A percentile compares a stretch with the other conserved stretches of the same genome.
These are phyloP conservation scores for Melastoma candidum DNA, from an alignment of 441 rosid species.

Conservation along the genomic window DNA sequence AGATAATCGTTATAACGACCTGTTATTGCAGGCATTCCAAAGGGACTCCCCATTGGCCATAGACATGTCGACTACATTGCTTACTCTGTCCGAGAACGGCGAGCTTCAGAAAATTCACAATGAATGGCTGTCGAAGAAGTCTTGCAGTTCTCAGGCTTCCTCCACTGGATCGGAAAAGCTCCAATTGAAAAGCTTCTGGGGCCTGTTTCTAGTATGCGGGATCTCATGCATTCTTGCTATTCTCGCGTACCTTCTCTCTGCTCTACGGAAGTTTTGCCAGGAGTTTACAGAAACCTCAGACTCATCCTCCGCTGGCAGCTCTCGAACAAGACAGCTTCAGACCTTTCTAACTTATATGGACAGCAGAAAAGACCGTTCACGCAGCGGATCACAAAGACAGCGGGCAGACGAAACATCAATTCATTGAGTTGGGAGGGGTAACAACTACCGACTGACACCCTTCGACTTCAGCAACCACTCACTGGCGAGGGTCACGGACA, in stretches of 20 bases:
- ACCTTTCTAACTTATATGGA: conserved; percentile 56
- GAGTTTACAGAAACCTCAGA: conserved; percentile 24
- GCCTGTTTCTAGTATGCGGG: conserved; percentile 14
- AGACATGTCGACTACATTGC: conserved; percentile 18
- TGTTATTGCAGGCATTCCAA: conserved; percentile 15
- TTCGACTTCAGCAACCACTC: too few species aligned
- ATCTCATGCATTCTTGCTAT: conserved; percentile 5
- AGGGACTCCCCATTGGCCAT: conserved; percentile 17
- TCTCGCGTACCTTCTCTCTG: conserved; percentile 19
- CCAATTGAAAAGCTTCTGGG: conserved; percentile 8
- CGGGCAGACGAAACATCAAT: conserved; percentile 19
- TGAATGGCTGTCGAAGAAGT: conserved; percentile 4
- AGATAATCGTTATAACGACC: too few species aligned
- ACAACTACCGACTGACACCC: too few species aligned
- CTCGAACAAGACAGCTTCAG: conserved; percentile 38
- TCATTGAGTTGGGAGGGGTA: too few species aligned
- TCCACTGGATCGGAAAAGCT: conserved; percentile 10
- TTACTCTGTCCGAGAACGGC: conserved; percentile 14
- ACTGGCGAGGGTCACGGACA: too few species aligned
- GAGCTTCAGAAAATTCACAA: conserved; percentile 17
- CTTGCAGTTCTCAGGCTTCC: conserved; percentile 1
- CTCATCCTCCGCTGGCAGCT: conserved; percentile 19
- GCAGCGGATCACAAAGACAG: conserved; percentile 48
- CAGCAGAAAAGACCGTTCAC: conserved; percentile 34
- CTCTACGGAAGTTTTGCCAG: conserved; percentile 36